Evolutionary conservation across 768 basidiomycete genomes (phyloP).

Genomic region (Phylloporus sp.): DNA sequence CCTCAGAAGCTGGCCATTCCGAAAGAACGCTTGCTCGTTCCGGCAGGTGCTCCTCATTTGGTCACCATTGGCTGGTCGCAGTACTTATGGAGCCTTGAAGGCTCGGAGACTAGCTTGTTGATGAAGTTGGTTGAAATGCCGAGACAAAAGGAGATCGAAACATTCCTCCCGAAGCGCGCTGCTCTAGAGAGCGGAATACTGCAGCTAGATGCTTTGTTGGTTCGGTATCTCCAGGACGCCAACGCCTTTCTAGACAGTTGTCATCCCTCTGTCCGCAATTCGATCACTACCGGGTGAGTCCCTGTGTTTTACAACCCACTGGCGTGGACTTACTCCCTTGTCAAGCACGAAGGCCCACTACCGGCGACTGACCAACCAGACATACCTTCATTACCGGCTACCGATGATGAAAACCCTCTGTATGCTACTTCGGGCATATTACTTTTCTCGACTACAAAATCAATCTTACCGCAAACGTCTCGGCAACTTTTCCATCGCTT

Average conservation of each 20-base stretch:
- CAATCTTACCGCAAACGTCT: neutral
- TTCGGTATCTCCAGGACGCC: neutral
- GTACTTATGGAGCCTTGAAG: neutral
- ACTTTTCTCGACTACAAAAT: neutral
- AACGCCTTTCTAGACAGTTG: neutral
- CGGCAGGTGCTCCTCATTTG: neutral
- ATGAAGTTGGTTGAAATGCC: neutral
- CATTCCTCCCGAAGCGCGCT: neutral
- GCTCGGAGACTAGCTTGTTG: neutral
- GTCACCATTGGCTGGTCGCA: neutral
- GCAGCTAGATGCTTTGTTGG: neutral
- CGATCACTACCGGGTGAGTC: neutral
- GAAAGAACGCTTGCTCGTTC: neutral
- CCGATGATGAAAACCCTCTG: neutral
- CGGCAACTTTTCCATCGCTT: neutral
- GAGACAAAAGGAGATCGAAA: neutral
- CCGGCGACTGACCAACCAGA: neutral
- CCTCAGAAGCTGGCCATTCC: no score
- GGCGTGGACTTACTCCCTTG: neutral
- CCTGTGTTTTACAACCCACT: neutral
- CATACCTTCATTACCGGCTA: neutral
- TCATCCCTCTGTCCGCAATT: neutral
- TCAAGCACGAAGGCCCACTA: neutral
- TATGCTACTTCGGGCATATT: neutral
- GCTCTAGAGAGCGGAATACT: neutral